Evolutionary conservation across 2,329 filamentous ascomycete genomes (phyloP), one percentile per base, ranked within the genome.

Genomic region (Pyrenophora teres): DNA sequence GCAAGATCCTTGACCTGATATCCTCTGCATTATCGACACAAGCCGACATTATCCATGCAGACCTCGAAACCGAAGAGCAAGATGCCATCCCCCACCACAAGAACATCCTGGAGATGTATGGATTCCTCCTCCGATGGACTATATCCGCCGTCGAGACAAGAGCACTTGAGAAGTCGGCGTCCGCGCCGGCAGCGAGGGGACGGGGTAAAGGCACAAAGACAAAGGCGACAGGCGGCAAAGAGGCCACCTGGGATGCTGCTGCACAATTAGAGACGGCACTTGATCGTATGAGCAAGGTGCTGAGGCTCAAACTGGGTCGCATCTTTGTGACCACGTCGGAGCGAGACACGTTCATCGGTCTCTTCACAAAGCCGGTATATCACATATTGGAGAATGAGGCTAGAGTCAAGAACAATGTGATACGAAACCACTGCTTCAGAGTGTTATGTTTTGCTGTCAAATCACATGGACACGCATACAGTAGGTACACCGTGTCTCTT

Each of bases 291-390:
- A 93, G 90, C 78, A 97, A 96, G 73, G 92, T 96, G 41, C 81
- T 99, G 74, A 95, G 92, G 74, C 78, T 97, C 69, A 97, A 96
- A 77, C 81, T 99, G 42, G 85, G 88, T 63, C 92, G 90, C 69
- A 93, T 99, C 55, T 99, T 99, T 70, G 76, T 97, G 56, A 99
- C 94, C 0, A 99, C 94, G 0, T 96, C 93, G 40, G 94, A 99
- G 75, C 85, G 93, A 56, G 94, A 99, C 69, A 97, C 92, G 0
- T 97, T 99, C 65, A 88, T 99, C 55, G 87, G 89, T 46, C 81
- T 99, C 0, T 88, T 99, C 63, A 97, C 94, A 0, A 84, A 94
- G 33, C 92, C 94, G 1, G 89, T 96, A 9, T 99, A 97, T 74
- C 85, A 97, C 75, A 84, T 99, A 19, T 80, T 99, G 36, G 94